Base-by-base conservation (phyloP, 2,329 filamentous ascomycete species). In the Pezicula carpinea region DNA sequence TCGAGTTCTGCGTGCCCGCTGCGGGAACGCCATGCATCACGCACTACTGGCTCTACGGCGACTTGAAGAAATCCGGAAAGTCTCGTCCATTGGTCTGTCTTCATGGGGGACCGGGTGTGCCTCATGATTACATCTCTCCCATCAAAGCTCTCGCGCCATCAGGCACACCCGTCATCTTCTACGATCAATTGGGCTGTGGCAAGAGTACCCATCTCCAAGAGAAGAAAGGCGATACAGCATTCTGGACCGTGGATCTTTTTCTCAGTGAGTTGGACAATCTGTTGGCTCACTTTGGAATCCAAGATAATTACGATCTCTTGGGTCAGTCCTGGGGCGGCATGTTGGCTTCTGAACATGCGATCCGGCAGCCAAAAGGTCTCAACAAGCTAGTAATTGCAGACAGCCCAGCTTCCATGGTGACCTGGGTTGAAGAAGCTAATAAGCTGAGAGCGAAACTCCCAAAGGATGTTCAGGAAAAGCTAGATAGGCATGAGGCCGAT, bases 311-410 rank as follows among this genome's bases (percentile, higher is more conserved):
- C 47, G 65, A 74, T 49, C 46, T 78, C 0, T 63, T 71, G 0
- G 75, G 76, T 1, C 73, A 79, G 31, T 72, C 66, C 17, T 79
- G 75, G 74, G 75, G 76, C 14, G 76, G 71, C 0, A 76, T 79
- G 71, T 59, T 79, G 0, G 73, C 60, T 2, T 64, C 64, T 0
- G 55, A 66, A 23, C 74, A 68, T 60, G 73, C 73, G 0, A 64
- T 65, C 4, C 54, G 56, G 8, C 62, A 63, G 26, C 66, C 65
- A 4, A 42, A 46, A 19, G 67, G 68, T 0, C 53, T 75, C 29
- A 57, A 61, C 6, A 68, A 66, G 46, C 53, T 74, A 2, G 57
- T 75, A 15, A 53, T 70, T 18, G 56, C 60, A 10, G 55, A 62
- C 47, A 50, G 55, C 2, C 59, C 59, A 4, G 58, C 60, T 7